Base-by-base conservation (phyloP, 2,329 filamentous ascomycete species). In the Neurospora sp. region DNA sequence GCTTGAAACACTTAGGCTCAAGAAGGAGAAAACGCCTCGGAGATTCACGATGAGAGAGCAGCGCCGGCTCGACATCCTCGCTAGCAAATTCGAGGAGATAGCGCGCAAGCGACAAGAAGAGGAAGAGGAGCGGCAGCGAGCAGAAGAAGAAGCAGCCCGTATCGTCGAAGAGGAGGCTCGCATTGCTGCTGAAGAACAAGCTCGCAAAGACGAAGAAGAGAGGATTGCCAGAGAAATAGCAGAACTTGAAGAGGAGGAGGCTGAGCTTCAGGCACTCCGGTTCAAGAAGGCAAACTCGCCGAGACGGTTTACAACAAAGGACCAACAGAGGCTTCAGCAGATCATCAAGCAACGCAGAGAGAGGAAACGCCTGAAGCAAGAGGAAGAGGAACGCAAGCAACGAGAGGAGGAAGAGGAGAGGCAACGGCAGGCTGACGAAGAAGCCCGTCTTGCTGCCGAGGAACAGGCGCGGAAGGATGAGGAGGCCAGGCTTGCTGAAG, bases 151-250 rank as follows among this genome's bases (percentile, higher is more conserved):
- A 17, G 77, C 76, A 17, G 77, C 75, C 23, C 23, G 41, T 66
- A 38, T 38, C 8, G 37, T 23, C 33, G 68, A 69, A 43, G 74
- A 71, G 4, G 74, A 81, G 28, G 79, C 78, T 17, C 78, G 78
- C 19, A 78, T 79, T 67, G 78, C 80, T 41, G 80, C 79, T 15
- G 78, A 80, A 68, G 81, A 82, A 69, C 78, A 78, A 1, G 75
- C 74, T 19, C 40, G 41, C 33, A 57, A 68, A 71, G 70, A 75
- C 28, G 71, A 68, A 3, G 73, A 73, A 68, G 73, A 74, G 28
- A 69, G 73, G 37, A 70, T 71, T n/a, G 73, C 72, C n/a, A 33
- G 28, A 62, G 52, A 33, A 36, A 33, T 62, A 33, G 28, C 52
- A 2, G 52, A 62, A n/a, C 52, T 62, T 17, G 52, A 36, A 62